Percentiles rank a stretch among this genome's conserved stretches.
phyloP scores from a whole-genome alignment of 225 moss, liverwort and hornwort species.

The Pleurozium schreberi region DNA sequence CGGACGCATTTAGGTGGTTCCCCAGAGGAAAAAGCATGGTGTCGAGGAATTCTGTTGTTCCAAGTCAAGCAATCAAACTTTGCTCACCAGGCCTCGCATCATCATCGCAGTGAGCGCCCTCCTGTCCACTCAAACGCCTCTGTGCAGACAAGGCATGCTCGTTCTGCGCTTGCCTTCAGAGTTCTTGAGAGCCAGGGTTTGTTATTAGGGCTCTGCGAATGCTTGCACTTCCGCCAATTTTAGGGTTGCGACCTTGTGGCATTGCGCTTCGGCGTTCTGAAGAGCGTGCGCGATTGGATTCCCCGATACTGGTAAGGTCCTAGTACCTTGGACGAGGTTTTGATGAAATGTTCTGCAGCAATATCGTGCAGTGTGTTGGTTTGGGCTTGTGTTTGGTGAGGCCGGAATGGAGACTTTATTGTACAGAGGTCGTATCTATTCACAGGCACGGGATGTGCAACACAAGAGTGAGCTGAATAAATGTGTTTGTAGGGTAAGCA shows the following conservation, averaged over 20 bases:
- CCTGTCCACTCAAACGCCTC: neutral
- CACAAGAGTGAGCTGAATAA: neutral
- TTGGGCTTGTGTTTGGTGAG: neutral
- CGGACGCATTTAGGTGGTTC: neutral
- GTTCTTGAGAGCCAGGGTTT: neutral
- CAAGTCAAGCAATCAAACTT: neutral
- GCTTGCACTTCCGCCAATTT: neutral
- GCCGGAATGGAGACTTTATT: neutral
- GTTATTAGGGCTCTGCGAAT: neutral
- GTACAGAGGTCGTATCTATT: neutral
- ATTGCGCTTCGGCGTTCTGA: neutral
- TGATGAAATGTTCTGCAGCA: neutral
- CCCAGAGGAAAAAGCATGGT: too few relatives aligned
- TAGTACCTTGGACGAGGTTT: neutral
- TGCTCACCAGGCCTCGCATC: neutral
- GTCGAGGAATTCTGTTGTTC: neutral
- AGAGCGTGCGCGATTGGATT: neutral
- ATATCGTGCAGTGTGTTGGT: neutral
- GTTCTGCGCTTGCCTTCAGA: neutral
- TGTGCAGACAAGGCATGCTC: neutral
- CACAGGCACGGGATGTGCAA: neutral
- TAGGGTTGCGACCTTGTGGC: neutral
- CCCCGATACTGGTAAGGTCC: neutral
- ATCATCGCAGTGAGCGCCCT: neutral
- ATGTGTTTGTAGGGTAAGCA: neutral